Evolutionary conservation across 225 moss, liverwort and hornwort species (phyloP), one percentile per base, ranked within the genome.

Genomic region (Polytrichum formosum): DNA sequence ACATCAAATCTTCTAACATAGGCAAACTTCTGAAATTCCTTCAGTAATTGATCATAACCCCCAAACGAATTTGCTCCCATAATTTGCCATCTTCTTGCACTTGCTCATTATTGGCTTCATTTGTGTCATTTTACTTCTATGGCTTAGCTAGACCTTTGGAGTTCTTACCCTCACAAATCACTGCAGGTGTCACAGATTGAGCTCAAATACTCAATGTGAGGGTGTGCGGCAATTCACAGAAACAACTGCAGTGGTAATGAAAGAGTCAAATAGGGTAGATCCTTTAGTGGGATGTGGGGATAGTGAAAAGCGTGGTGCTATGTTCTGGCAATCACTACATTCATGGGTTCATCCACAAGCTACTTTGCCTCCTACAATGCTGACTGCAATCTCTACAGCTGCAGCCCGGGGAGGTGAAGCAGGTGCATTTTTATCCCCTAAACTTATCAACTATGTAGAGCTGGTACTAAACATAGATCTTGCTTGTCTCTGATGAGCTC

Each of bases 111-210:
- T 37, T 9, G 35, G 9, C 35, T 35, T 35, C 13, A 46, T 16
- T 13, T 46, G 46, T 46, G 13, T 46, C 46, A 46, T 46, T 46
- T 46, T 46, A 46, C 46, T 46, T 16, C 46, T 46, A 35, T 35
- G 46, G 46, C 46, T 46, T 46, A 13, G 46, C 46, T 46, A 46
- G 46, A 46, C 46, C 46, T 18, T 23, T 37, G 31, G 26, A 23
- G 21, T 21, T 22, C 9, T 13, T 6, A 58, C 9, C n/a, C 6
- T n/a, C 21, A 6, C 23, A 58, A 20, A 22, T 69, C 67, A 21
- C 66, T 73, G 76, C 85, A 95, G 94, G 94, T 96, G 96, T 73
- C 93, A 91, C 71, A 87, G 89, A 77, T 64, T 82, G 66, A 90
- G 79, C 74, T 82, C 90, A 76, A 78, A 68, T 31, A 69, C 79